A percentile compares a stretch with the other conserved stretches of the same genome.
phyloP scores from a whole-genome alignment of 352 stramenopile species.

The Paralagenidium karlingii region DNA sequence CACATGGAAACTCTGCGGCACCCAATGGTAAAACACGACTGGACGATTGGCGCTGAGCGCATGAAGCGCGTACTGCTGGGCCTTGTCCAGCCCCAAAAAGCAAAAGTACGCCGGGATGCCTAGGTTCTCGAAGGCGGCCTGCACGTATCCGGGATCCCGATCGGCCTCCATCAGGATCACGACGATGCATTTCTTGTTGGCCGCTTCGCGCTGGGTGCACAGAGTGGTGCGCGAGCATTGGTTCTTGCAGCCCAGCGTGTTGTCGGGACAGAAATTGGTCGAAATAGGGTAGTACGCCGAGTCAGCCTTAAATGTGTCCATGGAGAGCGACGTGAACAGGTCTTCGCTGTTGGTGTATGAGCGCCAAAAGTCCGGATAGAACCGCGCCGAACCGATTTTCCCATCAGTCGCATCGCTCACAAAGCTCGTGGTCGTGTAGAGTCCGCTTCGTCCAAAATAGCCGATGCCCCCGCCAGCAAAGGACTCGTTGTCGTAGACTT shows the following conservation, averaged over 20 bases:
- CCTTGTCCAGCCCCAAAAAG: constrained; percentile 29
- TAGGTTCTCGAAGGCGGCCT: constrained; percentile 26
- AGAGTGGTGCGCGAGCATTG: constrained; percentile 23
- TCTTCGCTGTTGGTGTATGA: constrained; percentile 24
- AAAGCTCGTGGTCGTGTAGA: constrained; percentile 24
- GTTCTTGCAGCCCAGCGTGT: constrained; percentile 22
- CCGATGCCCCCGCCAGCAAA: constrained; percentile 16
- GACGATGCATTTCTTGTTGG: constrained; percentile 23
- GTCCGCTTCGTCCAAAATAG: constrained; percentile 17
- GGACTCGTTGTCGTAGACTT: constrained; percentile 18
- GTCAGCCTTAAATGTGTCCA: constrained; percentile 10
- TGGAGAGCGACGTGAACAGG: constrained; percentile 16
- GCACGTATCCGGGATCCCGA: constrained; percentile 16
- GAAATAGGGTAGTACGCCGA: constrained; percentile 11
- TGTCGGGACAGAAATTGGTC: constrained; percentile 10
- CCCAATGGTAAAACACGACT: constrained; percentile 44
- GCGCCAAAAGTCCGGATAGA: constrained; percentile 33
- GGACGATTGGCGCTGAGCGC: constrained; percentile 7
- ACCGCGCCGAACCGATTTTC: constrained; percentile 11
- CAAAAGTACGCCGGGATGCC: constrained; percentile 49
- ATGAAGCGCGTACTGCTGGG: constrained; percentile 18
- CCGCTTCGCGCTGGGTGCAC: constrained; percentile 19
- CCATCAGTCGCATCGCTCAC: constrained; percentile 15
- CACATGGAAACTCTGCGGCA: constrained; percentile 35
- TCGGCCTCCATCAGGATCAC: constrained; percentile 39